A percentile compares a stretch with the other conserved stretches of the same genome.
phyloP scores from a whole-genome alignment of 2,329 filamentous ascomycete species.

The Blastomyces emzantsi region DNA sequence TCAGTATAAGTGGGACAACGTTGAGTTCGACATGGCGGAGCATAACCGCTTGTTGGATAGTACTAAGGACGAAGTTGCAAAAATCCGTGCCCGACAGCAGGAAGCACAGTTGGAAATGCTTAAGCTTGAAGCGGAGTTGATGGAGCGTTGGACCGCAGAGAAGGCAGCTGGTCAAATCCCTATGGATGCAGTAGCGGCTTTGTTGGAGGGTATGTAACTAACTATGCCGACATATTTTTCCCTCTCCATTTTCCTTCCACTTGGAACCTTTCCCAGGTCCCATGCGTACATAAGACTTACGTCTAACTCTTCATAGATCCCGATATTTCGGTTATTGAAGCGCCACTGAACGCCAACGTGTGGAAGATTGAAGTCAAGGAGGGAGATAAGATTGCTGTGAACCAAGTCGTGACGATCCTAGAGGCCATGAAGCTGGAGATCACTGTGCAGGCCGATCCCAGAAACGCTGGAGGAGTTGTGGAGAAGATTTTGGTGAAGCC shows the following conservation, averaged over 20 bases:
- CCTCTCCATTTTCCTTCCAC: background rate
- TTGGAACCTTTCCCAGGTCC: background rate
- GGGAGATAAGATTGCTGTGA: constrained; percentile 36
- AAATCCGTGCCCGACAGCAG: constrained; percentile 39
- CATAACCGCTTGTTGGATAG: constrained; percentile 43
- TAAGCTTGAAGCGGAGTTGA: constrained; percentile 28
- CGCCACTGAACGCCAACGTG: constrained; percentile 44
- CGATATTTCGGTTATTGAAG: constrained; percentile 31
- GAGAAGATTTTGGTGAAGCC: constrained; percentile 36
- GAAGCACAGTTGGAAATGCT: constrained; percentile 41
- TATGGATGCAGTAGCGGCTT: constrained; percentile 40
- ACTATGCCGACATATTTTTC: background rate
- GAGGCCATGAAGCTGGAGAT: constrained; percentile 54
- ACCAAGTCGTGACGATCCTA: constrained; percentile 40
- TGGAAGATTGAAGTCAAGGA: constrained; percentile 44
- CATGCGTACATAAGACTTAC: background rate
- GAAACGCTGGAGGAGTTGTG: constrained; percentile 23
- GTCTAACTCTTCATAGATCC: constrained; percentile 24
- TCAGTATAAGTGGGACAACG: constrained; percentile 42
- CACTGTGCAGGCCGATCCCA: constrained; percentile 30
- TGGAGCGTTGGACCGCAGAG: constrained; percentile 32
- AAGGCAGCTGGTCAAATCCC: constrained; percentile 44
- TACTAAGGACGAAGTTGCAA: constrained; percentile 41
- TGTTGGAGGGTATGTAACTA: constrained; percentile 39
- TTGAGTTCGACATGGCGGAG: constrained; percentile 47